Evolutionary conservation across 2,329 filamentous ascomycete species (phyloP), one percentile per base, ranked within the genome.

Genomic region (Epichloe uncinata): DNA sequence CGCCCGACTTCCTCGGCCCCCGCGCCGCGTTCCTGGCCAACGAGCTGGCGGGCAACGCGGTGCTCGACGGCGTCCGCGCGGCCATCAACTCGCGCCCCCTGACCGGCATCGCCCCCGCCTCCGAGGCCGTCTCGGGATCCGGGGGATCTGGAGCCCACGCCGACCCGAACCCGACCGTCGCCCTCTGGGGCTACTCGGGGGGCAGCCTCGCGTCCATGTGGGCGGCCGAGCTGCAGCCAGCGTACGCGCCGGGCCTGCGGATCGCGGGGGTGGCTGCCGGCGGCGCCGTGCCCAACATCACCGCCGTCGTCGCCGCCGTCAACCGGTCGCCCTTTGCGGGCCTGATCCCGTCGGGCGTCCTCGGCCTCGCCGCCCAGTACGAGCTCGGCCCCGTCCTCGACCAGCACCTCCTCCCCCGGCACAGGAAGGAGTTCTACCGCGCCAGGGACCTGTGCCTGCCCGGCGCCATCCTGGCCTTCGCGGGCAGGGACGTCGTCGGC

Each of bases 21-120:
- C 58, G 59, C 13, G 71, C 69, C 1, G 64, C 69, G 2, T 76
- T 71, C 54, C 57, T 65, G 0, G 67, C 68, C 12, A 69, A 69
- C 43, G 59, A 61, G 7, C 60, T 67, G 16, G 65, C 66, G 3
- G 72, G 69, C 0, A 63, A 73, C 36, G 66, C 68, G 0, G 67
- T 65, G 12, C 60, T 74, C 12, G 68, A 75, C 54, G 66, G 66
- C 8, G 60, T 73, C 16, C 67, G 71, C 18, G 71, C 70, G 0
- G 67, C 66, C 1, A 52, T 70, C 11, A 55, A 57, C 26, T 63
- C 55, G 18, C 51, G 50, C 9, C 8, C 38, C 16, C 0, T 6
- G 0, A 22, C 22, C 22, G 22, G 22, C 22, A 22, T 22, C 20
- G 5, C 1, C 1, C 1, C 20, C 20, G 20, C 4, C 1, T 4